phyloP scores from a whole-genome alignment of 768 basidiomycete species.

The Russula vinacea region DNA sequence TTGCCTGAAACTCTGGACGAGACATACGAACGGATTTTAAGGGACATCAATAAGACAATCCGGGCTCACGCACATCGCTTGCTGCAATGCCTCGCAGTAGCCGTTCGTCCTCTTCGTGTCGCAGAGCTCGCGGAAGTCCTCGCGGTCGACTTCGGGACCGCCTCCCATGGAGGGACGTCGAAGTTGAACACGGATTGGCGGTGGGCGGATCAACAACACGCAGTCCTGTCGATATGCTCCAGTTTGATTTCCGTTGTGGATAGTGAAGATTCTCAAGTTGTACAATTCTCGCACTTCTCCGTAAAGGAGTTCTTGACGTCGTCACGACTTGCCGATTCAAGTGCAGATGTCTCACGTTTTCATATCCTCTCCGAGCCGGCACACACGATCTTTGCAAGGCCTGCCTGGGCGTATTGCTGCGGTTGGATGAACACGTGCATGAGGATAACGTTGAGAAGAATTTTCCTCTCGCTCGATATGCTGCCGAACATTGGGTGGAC shows the following conservation, averaged over 20 bases:
- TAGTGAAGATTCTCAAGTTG: neutral
- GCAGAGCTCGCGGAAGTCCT: constrained; percentile 16
- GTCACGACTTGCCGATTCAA: neutral
- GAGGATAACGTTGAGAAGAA: no score
- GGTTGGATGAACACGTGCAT: neutral
- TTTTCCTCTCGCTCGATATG: constrained; percentile 3
- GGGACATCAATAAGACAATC: neutral
- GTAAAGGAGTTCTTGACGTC: constrained; percentile 8
- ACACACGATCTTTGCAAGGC: constrained; percentile 4
- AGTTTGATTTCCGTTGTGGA: neutral
- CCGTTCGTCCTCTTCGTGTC: constrained; percentile 3
- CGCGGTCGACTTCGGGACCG: constrained; percentile 3
- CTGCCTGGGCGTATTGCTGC: neutral
- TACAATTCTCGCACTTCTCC: constrained; percentile 12
- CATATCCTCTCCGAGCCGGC: neutral
- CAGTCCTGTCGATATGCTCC: neutral
- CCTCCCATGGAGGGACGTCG: neutral
- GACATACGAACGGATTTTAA: constrained; percentile 14
- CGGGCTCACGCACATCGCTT: neutral
- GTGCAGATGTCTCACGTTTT: neutral
- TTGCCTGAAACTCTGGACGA: constrained; percentile 3
- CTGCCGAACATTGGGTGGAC: constrained; percentile 1
- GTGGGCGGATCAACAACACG: constrained; percentile 3
- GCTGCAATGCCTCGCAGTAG: constrained; percentile 2
- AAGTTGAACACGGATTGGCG: neutral